Evolutionary conservation across 1,284 basidiomycete genomes (phyloP), one percentile per base, ranked within the genome.

Genomic region (Afroboletus lepidellus): DNA sequence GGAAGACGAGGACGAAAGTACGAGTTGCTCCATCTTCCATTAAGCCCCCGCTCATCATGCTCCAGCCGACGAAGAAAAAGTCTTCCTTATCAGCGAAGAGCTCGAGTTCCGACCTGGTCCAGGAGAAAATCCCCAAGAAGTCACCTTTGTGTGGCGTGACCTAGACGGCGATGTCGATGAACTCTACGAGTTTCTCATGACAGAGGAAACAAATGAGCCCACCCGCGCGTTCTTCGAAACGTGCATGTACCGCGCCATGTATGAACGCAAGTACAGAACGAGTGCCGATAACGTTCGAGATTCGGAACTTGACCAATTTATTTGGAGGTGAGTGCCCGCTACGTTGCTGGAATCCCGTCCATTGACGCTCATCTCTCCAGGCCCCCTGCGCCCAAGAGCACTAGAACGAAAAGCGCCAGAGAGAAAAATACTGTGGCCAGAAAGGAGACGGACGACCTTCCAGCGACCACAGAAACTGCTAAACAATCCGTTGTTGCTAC

Each of bases 1-100:
- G 13, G 94, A 96, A 59, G 94, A 98, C 62, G 94, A 97, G 69
- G 93, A 94, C 38, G 96, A 98, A 74, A 92, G 92, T 94, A 69
- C 66, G 90, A 77, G 32, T 30, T 41, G 57, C 41, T 20, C 37
- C 36, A 48, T 42, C 13, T 49, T 13, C 29, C 15, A 13, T 30
- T 21, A 13, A 30, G 18, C 12, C 29, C 32, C 46, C 41, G 20
- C 58, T 60, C 24, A 57, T 32, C 23, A 37, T 58, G 18, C 32
- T 54, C 29, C 60, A 94, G 91, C 89, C 59, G 92, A 94, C 63
- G 92, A 94, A 69, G 96, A 99, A 69, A 81, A 90, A 55, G 85
- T 89, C 1, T 98, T 97, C 71, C 79, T 98, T 15, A 90, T 99
- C 63, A 88, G 93, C 62, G 85, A 93, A 63, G 87, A 90, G 55